Base-by-base conservation (phyloP, 2,329 filamentous ascomycete genomes). In the Penicillium sclerotiorum region DNA sequence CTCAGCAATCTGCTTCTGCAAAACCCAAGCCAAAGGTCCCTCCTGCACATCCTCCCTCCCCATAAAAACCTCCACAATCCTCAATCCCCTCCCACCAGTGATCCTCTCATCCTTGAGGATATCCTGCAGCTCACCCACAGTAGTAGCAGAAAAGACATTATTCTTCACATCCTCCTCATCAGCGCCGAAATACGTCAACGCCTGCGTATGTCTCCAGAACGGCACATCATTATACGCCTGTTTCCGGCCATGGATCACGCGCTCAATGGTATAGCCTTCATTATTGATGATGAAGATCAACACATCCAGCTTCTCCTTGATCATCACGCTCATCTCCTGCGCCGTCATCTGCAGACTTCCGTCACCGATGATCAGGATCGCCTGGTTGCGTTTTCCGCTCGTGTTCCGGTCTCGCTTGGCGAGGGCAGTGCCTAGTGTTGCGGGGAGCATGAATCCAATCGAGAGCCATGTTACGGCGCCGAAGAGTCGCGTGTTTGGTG, bases 271-370 rank as follows among this genome's bases (percentile, higher is more conserved):
- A 56, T 84, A 84, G 0, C 81, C 81, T 22, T 79, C 73, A 47
- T 84, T 85, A 58, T 84, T 84, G 57, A 84, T 76, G 8, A 84
- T 60, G 51, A 85, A 75, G 17, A 73, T 65, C 7, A 75, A 69
- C 3, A 79, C 73, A 30, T 80, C 71, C 18, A 82, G 70, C 3
- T 75, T 72, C 47, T 80, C 72, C 13, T 73, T 72, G 57, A 88
- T 81, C 58, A 87, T 86, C 2, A 82, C 85, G 9, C 80, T 79
- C 3, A 89, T 70, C 55, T 87, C 84, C 62, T 88, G 85, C 0
- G 78, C 83, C 0, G 84, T 88, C 70, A 88, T 80, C 55, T 86
- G 80, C 50, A 88, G 78, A 53, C 82, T 84, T 3, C 84, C 85
- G 45, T 86, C 84, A 5, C 83, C 84, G 27, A 84, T 84, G 52